These are phyloP conservation scores for Cutaneotrichosporon sp. DNA, from an alignment of 1,284 basidiomycete species.

Conservation along the genomic window DNA sequence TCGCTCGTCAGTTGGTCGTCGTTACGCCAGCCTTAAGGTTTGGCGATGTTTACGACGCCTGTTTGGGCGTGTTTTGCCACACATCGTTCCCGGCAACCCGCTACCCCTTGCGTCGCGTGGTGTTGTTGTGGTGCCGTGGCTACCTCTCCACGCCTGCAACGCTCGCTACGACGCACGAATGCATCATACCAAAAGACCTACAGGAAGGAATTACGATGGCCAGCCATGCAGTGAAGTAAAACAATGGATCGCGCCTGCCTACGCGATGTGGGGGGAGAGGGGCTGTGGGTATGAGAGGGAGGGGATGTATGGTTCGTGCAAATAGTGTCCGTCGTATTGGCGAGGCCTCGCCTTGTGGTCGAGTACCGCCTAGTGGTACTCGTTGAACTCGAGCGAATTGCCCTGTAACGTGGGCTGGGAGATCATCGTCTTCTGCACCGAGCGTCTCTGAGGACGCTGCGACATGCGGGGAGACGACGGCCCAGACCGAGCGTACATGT, in stretches of 20 bases:
- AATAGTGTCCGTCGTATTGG: constrained; percentile 4
- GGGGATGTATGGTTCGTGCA: neutral
- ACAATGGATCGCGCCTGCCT: constrained; percentile 23
- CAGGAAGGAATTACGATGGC: constrained; percentile 23
- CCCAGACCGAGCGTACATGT: constrained; percentile 46
- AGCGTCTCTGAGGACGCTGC: constrained; percentile 25
- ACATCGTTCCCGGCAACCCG: neutral
- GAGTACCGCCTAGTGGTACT: constrained; percentile 29
- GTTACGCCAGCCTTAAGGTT: neutral
- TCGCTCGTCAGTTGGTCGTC: neutral
- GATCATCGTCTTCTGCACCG: constrained; percentile 52
- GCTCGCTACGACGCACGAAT: constrained; percentile 18
- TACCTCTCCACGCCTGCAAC: too few species aligned
- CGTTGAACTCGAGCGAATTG: constrained; percentile 53
- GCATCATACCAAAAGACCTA: constrained; percentile 23
- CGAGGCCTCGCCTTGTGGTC: constrained; percentile 3
- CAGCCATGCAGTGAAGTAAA: constrained; percentile 26
- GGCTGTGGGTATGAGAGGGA: constrained; percentile 1
- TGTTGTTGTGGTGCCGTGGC: neutral
- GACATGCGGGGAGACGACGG: constrained; percentile 19
- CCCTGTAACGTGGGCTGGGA: constrained; percentile 51
- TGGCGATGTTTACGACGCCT: neutral
- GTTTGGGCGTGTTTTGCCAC: neutral
- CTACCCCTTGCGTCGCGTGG: neutral
- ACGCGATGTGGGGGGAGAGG: constrained; percentile 14